These are phyloP conservation scores for Cryptococcus sp. DNA, from an alignment of 1,284 basidiomycete species.

Conservation along the genomic window DNA sequence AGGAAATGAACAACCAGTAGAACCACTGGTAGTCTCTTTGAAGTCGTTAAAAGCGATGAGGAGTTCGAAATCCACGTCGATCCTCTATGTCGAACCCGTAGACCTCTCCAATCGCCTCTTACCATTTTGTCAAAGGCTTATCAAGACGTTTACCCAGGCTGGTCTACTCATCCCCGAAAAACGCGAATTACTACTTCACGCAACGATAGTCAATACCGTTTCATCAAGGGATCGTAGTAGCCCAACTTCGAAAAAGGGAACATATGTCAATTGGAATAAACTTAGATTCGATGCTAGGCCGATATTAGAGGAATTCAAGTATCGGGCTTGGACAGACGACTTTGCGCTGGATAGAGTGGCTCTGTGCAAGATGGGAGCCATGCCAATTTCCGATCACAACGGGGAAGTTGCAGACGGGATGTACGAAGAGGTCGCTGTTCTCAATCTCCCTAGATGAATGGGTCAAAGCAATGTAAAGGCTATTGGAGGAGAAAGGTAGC, in stretches of 20 bases:
- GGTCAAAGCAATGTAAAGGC: not conserved
- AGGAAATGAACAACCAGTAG: not conserved
- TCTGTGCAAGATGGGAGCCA: not conserved
- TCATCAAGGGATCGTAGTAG: too few relatives aligned
- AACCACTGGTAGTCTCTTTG: not conserved
- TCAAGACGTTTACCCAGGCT: not conserved
- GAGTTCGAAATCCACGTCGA: not conserved
- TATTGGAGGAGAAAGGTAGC: not conserved
- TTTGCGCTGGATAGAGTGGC: not conserved
- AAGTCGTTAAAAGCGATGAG: not conserved
- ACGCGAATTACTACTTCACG: not conserved
- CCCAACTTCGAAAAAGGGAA: not conserved
- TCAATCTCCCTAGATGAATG: too few relatives aligned
- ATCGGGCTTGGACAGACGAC: not conserved
- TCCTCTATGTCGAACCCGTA: not conserved
- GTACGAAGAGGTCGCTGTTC: not conserved
- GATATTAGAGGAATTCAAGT: not conserved
- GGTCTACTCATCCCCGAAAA: not conserved
- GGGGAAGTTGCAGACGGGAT: not conserved
- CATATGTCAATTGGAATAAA: not conserved
- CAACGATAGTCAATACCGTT: not conserved
- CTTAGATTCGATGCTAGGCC: not conserved
- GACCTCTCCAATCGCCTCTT: not conserved
- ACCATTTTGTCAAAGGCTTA: not conserved
- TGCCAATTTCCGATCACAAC: not conserved